phyloP scores from a whole-genome alignment of 2,329 filamentous ascomycete species.

The Xylariaceae sp. region DNA sequence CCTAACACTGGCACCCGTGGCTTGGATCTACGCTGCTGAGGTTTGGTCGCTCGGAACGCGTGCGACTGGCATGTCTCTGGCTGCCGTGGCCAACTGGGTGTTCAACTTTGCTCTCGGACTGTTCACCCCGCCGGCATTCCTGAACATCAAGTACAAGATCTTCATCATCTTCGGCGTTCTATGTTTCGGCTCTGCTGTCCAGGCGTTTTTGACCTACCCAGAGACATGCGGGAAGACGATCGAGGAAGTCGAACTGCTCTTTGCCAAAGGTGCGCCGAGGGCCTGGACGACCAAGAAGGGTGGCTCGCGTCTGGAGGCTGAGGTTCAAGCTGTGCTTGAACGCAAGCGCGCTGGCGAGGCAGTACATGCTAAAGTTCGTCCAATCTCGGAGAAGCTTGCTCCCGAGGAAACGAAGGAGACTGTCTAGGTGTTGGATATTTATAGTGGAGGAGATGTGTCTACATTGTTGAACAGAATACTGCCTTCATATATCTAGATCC shows the following conservation, averaged over 20 bases:
- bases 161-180: slow-evolving; percentile 51
- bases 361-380: slow-evolving; percentile 29
- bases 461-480: no score
- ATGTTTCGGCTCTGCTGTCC: slow-evolving; percentile 43
- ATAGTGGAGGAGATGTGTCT: no score
- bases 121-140: slow-evolving; percentile 64
- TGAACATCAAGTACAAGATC: slow-evolving; percentile 62
- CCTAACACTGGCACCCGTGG: slow-evolving; percentile 67
- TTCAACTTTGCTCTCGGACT: slow-evolving; percentile 68
- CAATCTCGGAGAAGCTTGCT: slow-evolving; percentile 26
- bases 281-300: slow-evolving; percentile 50
- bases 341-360: slow-evolving; percentile 22
- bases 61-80: slow-evolving; percentile 64
- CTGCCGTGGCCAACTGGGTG: slow-evolving; percentile 60
- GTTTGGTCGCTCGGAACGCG: slow-evolving; percentile 68
- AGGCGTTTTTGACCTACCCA: slow-evolving; percentile 47
- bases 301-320: slow-evolving; percentile 33
- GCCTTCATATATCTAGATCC: no score
- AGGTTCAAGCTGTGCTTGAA: slow-evolving; percentile 39
- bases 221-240: slow-evolving; percentile 49
- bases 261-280: slow-evolving; percentile 43
- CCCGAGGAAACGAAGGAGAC: not conserved
- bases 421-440: slow-evolving; percentile 3
- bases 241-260: slow-evolving; percentile 48
- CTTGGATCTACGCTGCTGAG: slow-evolving; percentile 71